phyloP scores from a whole-genome alignment of 1,284 basidiomycete genomes.

The Mycosarcoma maydis region DNA sequence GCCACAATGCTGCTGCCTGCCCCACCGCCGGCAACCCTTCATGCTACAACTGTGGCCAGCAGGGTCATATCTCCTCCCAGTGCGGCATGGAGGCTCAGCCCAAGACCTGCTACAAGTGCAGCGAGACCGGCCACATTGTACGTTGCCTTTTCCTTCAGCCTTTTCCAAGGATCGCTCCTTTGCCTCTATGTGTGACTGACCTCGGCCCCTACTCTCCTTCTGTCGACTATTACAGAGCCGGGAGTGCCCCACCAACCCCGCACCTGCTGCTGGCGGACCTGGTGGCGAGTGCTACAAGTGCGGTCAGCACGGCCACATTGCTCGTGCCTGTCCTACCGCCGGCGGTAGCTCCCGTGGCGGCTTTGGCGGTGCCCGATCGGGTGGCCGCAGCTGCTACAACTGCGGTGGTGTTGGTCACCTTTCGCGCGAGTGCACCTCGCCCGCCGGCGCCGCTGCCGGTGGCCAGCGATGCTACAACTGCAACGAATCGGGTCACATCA shows the following conservation, averaged over 20 bases:
- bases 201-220: too few species aligned
- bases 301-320: conserved; percentile 60
- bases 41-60: conserved; percentile 62
- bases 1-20: conserved; percentile 63
- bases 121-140: conserved; percentile 59
- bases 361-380: conserved; percentile 35
- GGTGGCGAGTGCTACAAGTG: conserved; percentile 63
- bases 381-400: conserved; percentile 62
- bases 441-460: conserved; percentile 38
- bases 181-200: too few species aligned
- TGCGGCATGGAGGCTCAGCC: conserved; percentile 62
- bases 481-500: conserved; percentile 60
- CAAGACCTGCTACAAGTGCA: conserved; percentile 65
- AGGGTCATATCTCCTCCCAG: conserved; percentile 60
- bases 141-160: conserved; percentile 2
- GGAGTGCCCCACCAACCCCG: conserved; percentile 57
- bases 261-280: conserved; percentile 32
- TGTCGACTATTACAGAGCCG: conserved; percentile 46
- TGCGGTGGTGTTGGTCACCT: conserved; percentile 64
- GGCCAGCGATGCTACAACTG: conserved; percentile 65
- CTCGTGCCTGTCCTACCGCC: conserved; percentile 58
- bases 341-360: conserved; percentile 29
- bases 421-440: conserved; percentile 61
- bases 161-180: too few species aligned
- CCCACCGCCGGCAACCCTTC: conserved; percentile 61